Base-by-base conservation (phyloP, 306 rosid genomes). In the Dryas alaskensis region DNA sequence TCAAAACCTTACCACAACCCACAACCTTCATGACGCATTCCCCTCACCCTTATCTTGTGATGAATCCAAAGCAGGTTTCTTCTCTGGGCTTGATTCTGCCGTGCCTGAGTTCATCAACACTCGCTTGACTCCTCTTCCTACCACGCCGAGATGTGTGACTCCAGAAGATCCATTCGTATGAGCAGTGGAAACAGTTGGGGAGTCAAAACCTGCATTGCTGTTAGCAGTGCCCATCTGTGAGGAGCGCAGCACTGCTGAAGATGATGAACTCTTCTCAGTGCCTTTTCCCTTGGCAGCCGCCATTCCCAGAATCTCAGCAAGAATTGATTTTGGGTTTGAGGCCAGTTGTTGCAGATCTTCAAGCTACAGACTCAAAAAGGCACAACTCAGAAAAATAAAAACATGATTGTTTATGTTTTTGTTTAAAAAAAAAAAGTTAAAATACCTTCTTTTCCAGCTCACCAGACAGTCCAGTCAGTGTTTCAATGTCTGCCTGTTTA, bases 121-220 rank as follows among this genome's bases (percentile, higher is more conserved):
- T 69, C 99, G 89, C 86, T 92, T 94, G 52, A 94, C 95, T 72
- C 99, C 99, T 84, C 99, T 88, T 77, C 99, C 99, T 6, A 94
- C 95, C 72, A 94, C 93, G 2, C 99, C 99, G 60, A 94, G 99
- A 77, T 94, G 93, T 44, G 97, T 94, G 82, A 94, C 93, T 64
- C 77, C 94, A 72, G 96, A 51, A 50, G 96, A 63, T 44, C 89
- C 97, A 73, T 90, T 90, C 4, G 95, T 70, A 77, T 84, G 95
- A 52, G 89, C 95, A 49, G 99, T 92, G 60, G 99, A 92, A 58
- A 81, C 79, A 66, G 97, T 88, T 63, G 99, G 95, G 48, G 97
- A 84, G 82, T 87, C 97, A 49, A 92, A 92, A 73, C 87, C 89
- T 70, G 85, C 97, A 74, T 75, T 70, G 82, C 84, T 76, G 69